phyloP scores from a whole-genome alignment of 345 rosid species.

The Bretschneidera sinensis region DNA sequence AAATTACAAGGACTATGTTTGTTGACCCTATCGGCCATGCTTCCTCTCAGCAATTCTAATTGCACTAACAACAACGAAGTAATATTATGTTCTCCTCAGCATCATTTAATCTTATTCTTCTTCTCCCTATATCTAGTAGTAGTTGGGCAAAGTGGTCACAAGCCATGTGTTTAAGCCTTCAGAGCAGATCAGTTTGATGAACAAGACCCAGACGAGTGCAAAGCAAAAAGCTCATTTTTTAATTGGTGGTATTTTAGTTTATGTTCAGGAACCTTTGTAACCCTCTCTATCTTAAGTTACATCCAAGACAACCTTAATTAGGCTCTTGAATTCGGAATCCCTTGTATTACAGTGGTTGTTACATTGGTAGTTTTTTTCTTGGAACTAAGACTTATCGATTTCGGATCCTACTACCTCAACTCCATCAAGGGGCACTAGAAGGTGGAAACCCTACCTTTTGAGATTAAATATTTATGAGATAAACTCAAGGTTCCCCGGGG shows the following conservation, averaged over 20 bases:
- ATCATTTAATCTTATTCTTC: slow-evolving; percentile 25
- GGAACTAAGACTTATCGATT: slow-evolving; percentile 48
- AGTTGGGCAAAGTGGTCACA: slow-evolving; percentile 55
- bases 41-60: slow-evolving; percentile 24
- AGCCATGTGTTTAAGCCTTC: slow-evolving; percentile 63
- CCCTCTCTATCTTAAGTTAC: too few relatives aligned
- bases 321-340: slow-evolving; percentile 55
- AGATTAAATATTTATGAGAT: too few relatives aligned
- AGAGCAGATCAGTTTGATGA: slow-evolving; percentile 67
- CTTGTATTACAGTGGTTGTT: slow-evolving; percentile 33
- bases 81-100: slow-evolving; percentile 13
- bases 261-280: too few relatives aligned
- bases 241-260: too few relatives aligned
- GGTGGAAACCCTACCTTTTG: too few relatives aligned
- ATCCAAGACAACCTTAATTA: too few relatives aligned
- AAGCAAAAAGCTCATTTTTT: too few relatives aligned
- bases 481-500: too few relatives aligned
- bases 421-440: too few relatives aligned
- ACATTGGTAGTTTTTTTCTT: slow-evolving; percentile 34
- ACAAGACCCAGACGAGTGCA: too few relatives aligned
- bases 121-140: slow-evolving; percentile 42
- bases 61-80: slow-evolving; percentile 17
- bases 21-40: too few relatives aligned
- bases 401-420: too few relatives aligned
- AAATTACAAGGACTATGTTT: slow-evolving; percentile 31